Base-by-base conservation (phyloP, 176 grass and related monocot species). In the Thinopyrum elongatum region DNA sequence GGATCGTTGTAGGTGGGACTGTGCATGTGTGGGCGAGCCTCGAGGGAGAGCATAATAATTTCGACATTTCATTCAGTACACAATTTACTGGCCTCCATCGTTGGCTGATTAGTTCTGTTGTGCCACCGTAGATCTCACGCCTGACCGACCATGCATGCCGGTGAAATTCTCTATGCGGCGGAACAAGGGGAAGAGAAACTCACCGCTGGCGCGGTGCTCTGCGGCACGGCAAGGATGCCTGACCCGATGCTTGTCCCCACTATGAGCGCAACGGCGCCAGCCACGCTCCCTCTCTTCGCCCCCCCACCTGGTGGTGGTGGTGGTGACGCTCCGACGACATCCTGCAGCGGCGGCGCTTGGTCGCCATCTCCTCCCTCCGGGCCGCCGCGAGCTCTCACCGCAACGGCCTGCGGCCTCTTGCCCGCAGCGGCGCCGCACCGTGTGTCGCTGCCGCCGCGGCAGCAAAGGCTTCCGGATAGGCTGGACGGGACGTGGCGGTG, bases 231-330 rank as follows among this genome's bases (percentile, higher is more conserved):
- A 77, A 97, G 95, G 86, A 97, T 97, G 78, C 95, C 92, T n/a
- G 95, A 97, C 39, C 95, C 95, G 57, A 97, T 97, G 83, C 90
- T 97, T 31, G 95, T 97, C 28, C 95, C 95, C 22, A 97, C 73
- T 36, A 94, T 94, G n/a, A 94, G 88, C 55, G 92, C 93, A 0
- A 87, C 88, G 22, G 92, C 92, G 19, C 95, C 95, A 16, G 80
- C 81, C 86, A 97, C 86, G 78, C 74, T 97, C 55, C 92, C 92
- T 38, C 86, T 83, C 83, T 89, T 91, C 33, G 42, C 3, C 21
- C 42, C 42, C 12, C 42, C 84, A 9, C 55, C 7, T 58, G 19
- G 21, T 16, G 71, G 3, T 58, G 19, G 21, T 16, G 71, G 3
- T 36, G 81, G 7, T 26, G 72, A 63, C 59, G 59, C 8, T 29